phyloP scores from a whole-genome alignment of 176 grass and related monocot genomes.

The Avena insularis region DNA sequence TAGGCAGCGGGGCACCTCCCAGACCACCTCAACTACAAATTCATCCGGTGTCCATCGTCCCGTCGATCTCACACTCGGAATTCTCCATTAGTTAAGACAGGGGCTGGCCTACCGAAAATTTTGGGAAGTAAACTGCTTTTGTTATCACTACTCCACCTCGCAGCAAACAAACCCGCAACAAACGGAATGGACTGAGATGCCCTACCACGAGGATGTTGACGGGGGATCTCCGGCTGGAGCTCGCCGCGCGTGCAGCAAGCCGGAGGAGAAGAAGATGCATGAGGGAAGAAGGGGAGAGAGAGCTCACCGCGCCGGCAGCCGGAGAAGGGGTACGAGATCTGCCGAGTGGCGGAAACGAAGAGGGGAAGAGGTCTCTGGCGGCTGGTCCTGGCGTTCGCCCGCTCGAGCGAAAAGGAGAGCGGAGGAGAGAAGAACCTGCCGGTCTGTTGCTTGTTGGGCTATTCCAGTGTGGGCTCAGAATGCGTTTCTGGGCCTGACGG shows the following conservation, averaged over 20 bases:
- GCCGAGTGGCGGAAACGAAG: background rate
- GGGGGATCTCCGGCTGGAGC: conserved; percentile 11
- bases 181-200: background rate
- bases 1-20: background rate
- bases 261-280: background rate
- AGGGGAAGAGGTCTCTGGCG: background rate
- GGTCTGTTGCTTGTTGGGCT: background rate
- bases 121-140: background rate
- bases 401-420: background rate
- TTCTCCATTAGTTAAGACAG: background rate
- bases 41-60: background rate
- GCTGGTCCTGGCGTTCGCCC: conserved; percentile 3
- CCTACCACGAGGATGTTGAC: background rate
- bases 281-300: background rate
- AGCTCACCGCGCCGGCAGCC: conserved; percentile 24
- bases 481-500: too few species aligned
- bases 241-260: background rate
- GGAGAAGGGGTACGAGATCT: conserved; percentile 21
- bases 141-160: background rate
- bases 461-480: background rate
- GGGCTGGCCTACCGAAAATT: background rate
- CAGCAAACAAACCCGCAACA: background rate
- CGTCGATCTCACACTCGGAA: background rate
- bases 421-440: conserved; percentile 13
- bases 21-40: background rate